Conservation (phyloP, 176 grass and related monocot species). For the Bolboschoenus planiculmis region DNA sequence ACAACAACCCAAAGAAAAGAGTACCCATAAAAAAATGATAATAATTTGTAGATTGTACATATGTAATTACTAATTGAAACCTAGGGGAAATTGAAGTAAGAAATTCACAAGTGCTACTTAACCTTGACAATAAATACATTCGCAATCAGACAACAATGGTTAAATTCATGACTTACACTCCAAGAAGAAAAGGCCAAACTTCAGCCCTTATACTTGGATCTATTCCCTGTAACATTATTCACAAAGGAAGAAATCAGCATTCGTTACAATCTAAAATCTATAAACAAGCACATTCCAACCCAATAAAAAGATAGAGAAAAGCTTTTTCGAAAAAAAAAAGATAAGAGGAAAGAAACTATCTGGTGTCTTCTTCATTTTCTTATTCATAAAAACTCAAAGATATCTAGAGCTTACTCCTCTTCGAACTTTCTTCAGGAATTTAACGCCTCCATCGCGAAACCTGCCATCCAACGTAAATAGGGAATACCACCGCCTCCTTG, state of each 20-base stretch:
- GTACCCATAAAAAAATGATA: neutral
- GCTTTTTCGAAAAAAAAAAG: no score
- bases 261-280: neutral
- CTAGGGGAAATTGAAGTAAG: neutral
- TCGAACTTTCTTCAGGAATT: constrained; percentile 44
- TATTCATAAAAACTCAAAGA: neutral
- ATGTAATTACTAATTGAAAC: neutral
- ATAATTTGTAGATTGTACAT: neutral
- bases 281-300: neutral
- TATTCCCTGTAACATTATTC: constrained; percentile 30
- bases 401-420: constrained; percentile 30
- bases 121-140: neutral
- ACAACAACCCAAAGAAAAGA: neutral
- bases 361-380: neutral
- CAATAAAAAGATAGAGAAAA: neutral
- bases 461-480: constrained; percentile 35
- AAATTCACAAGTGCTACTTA: neutral
- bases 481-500: constrained; percentile 29
- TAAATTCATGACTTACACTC: constrained; percentile 31
- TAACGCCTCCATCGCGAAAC: constrained; percentile 33
- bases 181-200: constrained; percentile 61
- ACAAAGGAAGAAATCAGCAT: constrained; percentile 2
- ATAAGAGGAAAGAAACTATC: neutral
- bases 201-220: constrained; percentile 48
- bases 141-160: neutral